Evolutionary conservation across 306 rosid genomes (phyloP).

Genomic region (Abrus pulchellus): DNA sequence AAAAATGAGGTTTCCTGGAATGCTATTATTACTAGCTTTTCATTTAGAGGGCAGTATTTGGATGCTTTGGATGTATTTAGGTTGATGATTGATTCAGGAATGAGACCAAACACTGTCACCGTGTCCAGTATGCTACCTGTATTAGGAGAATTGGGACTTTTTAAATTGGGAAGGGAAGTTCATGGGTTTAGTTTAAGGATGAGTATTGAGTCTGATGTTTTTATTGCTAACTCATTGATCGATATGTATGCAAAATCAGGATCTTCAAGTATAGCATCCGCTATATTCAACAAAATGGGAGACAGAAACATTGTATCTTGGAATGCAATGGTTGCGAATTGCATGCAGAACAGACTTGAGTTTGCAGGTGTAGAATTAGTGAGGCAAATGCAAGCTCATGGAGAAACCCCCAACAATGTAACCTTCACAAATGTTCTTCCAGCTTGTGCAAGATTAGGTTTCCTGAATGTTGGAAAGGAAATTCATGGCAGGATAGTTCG

Average conservation of each 20-base stretch:
- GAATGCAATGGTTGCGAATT: conserved; percentile 94
- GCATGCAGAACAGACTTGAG: conserved; percentile 74
- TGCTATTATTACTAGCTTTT: conserved; percentile 72
- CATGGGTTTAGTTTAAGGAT: conserved; percentile 76
- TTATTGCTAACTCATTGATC: conserved; percentile 76
- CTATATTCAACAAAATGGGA: conserved; percentile 65
- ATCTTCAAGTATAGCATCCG: conserved; percentile 56
- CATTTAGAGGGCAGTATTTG: conserved; percentile 58
- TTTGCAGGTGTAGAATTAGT: conserved; percentile 67
- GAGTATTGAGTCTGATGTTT: conserved; percentile 69
- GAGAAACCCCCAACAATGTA: conserved; percentile 71
- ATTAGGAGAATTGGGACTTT: conserved; percentile 71
- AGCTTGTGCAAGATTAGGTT: conserved; percentile 83
- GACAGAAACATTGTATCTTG: conserved; percentile 79
- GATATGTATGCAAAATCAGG: conserved; percentile 92
- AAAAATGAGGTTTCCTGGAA: conserved; percentile 92
- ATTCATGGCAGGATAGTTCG: conserved; percentile 75
- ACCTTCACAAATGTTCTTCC: conserved; percentile 91
- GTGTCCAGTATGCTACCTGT: conserved; percentile 79
- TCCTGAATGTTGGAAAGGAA: conserved; percentile 72
- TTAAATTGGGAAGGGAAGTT: conserved; percentile 66
- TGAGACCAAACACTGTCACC: conserved; percentile 74
- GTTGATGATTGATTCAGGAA: conserved; percentile 67
- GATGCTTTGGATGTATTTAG: conserved; percentile 68
- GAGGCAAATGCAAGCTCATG: conserved; percentile 73